phyloP scores from a whole-genome alignment of 495 filamentous ascomycete species.

The Oidiodendron maius region DNA sequence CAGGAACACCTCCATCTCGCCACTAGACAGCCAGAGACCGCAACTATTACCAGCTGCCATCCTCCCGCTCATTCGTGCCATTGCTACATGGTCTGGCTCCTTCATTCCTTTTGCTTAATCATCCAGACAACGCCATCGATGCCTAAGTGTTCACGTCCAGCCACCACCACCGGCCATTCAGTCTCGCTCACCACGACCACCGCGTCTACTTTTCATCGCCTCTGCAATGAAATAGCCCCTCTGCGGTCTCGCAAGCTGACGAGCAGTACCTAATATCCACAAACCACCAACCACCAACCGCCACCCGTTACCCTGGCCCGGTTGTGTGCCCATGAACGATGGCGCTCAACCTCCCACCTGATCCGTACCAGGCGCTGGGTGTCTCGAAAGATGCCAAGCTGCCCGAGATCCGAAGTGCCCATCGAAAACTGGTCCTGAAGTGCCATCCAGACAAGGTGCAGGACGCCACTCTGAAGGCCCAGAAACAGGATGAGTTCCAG shows the following conservation, averaged over 20 bases:
- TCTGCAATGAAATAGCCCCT: conserved; percentile 16
- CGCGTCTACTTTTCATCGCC: background rate
- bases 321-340: too few relatives aligned
- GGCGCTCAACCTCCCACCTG: conserved; percentile 52
- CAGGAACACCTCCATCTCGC: background rate
- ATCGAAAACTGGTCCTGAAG: conserved; percentile 89
- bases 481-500: conserved; percentile 83
- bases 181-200: background rate
- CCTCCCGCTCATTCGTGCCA: background rate
- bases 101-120: too few relatives aligned
- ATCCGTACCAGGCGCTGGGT: conserved; percentile 80
- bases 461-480: conserved; percentile 58
- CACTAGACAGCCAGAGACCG: too few relatives aligned
- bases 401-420: conserved; percentile 68
- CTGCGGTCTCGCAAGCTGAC: conserved; percentile 9
- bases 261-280: conserved; percentile 9
- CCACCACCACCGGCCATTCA: background rate
- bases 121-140: background rate
- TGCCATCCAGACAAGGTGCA: conserved; percentile 95
- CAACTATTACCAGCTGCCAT: too few relatives aligned
- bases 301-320: too few relatives aligned
- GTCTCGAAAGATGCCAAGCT: conserved; percentile 69
- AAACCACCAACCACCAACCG: background rate
- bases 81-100: too few relatives aligned
- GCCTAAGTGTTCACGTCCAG: background rate